Evolutionary conservation across 805 yeast genomes (phyloP).

Genomic region (Maudiozyma barnettii): DNA sequence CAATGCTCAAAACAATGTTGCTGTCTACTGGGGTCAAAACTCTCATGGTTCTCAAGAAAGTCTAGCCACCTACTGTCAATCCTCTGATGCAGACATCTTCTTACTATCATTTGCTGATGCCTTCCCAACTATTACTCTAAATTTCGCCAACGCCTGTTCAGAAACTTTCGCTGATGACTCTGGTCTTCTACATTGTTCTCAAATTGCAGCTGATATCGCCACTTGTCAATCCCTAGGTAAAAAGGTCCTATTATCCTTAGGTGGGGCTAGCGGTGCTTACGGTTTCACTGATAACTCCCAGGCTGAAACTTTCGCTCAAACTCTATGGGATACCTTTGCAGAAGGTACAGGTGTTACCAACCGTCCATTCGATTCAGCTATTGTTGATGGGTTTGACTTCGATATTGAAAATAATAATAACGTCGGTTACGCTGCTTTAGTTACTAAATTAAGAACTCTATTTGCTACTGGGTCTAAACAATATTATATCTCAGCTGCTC

Average conservation of each 20-base stretch:
- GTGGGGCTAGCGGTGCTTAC: constrained; percentile 70
- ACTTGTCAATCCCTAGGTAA: constrained; percentile 75
- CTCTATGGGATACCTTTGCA: constrained; percentile 56
- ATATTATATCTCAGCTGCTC: constrained; percentile 80
- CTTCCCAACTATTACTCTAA: constrained; percentile 46
- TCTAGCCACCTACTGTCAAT: constrained; percentile 50
- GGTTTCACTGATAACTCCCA: constrained; percentile 74
- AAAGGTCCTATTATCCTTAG: constrained; percentile 63
- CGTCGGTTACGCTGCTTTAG: constrained; percentile 60
- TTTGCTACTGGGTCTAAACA: constrained; percentile 46
- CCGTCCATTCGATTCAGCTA: constrained; percentile 61
- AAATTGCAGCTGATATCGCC: constrained; percentile 58
- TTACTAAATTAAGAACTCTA: constrained; percentile 40
- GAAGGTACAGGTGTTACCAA: constrained; percentile 47
- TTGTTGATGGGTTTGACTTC: constrained; percentile 87
- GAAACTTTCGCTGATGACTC: constrained; percentile 27
- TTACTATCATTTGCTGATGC: constrained; percentile 58
- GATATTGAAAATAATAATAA: constrained; percentile 66
- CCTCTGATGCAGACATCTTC: constrained; percentile 60
- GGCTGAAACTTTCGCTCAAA: constrained; percentile 52
- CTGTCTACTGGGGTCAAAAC: constrained; percentile 84
- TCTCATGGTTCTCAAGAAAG: constrained; percentile 51
- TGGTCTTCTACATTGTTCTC: constrained; percentile 37
- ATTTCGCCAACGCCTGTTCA: constrained; percentile 49
- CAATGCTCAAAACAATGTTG: constrained; percentile 48